phyloP scores from a whole-genome alignment of 495 filamentous ascomycete genomes.

The Penicillium cosmopolitanum region DNA sequence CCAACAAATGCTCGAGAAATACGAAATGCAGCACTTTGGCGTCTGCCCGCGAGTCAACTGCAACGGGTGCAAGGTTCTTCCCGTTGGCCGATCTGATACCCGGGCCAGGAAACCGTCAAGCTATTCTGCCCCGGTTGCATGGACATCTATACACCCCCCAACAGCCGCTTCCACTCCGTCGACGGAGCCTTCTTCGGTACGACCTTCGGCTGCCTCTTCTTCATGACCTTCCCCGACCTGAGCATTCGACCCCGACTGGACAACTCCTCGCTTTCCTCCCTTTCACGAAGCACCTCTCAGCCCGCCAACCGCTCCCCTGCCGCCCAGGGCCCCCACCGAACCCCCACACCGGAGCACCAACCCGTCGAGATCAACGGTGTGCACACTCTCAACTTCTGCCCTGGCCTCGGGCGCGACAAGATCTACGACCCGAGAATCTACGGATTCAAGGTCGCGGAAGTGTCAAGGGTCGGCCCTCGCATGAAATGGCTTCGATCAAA shows the following conservation, averaged over 20 bases:
- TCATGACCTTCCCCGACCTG: slow-evolving; percentile 97
- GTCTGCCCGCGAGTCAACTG: slow-evolving; percentile 90
- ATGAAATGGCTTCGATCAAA: slow-evolving; percentile 96
- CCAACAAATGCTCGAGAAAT: slow-evolving; percentile 99
- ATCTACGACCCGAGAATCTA: slow-evolving; percentile 97
- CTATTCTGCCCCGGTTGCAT: slow-evolving; percentile 96
- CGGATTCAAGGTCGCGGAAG: slow-evolving; percentile 90
- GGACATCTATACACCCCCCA: slow-evolving; percentile 96
- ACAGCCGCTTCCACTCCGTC: slow-evolving; percentile 96
- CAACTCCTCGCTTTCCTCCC: slow-evolving; percentile 28
- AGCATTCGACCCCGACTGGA: slow-evolving; percentile 61
- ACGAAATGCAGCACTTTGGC: slow-evolving; percentile 93
- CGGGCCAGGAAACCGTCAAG: slow-evolving; percentile 96
- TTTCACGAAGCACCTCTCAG: slow-evolving; percentile 40
- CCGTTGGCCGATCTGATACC: slow-evolving; percentile 93
- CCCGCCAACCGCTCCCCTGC: slow-evolving; percentile 28
- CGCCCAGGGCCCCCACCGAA: background rate
- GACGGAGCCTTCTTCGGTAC: slow-evolving; percentile 98
- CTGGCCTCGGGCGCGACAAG: slow-evolving; percentile 78
- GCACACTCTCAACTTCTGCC: slow-evolving; percentile 78
- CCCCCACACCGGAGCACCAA: slow-evolving; percentile 46
- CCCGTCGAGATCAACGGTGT: slow-evolving; percentile 80
- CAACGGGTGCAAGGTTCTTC: slow-evolving; percentile 82
- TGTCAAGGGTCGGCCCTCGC: slow-evolving; percentile 81
- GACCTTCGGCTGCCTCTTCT: slow-evolving; percentile 92